These are phyloP conservation scores for Sugiyamaella pinicola DNA, from an alignment of 1,139 yeast species.

Conservation along the genomic window DNA sequence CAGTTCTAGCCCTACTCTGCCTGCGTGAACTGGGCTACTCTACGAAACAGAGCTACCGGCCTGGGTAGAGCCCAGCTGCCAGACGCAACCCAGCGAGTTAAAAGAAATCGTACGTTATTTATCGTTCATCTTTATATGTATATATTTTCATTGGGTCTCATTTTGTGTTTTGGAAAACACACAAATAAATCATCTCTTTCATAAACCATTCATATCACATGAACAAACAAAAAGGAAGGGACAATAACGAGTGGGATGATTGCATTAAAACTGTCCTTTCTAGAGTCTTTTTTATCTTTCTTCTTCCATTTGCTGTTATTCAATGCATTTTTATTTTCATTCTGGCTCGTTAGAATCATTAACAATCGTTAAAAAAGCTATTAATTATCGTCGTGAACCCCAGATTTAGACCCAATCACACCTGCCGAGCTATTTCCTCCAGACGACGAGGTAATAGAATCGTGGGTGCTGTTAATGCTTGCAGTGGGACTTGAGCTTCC, in stretches of 20 bases:
- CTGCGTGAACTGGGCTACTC: no score
- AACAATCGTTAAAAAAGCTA: slow-evolving; percentile 23
- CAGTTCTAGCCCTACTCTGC: neutral
- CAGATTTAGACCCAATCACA: slow-evolving; percentile 31
- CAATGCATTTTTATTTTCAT: slow-evolving; percentile 15
- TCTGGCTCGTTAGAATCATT: slow-evolving; percentile 29
- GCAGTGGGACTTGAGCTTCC: slow-evolving; percentile 24
- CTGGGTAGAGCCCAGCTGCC: neutral
- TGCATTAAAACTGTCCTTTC: no score
- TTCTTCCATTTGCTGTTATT: slow-evolving; percentile 9
- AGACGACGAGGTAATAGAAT: slow-evolving; percentile 17
- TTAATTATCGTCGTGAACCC: slow-evolving; percentile 25
- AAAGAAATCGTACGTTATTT: slow-evolving; percentile 13
- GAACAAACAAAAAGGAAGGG: slow-evolving; percentile 8
- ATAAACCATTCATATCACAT: slow-evolving; percentile 24
- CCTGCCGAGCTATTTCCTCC: slow-evolving; percentile 23
- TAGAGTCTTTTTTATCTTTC: neutral
- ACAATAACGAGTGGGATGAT: neutral
- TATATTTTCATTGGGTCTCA: slow-evolving; percentile 18
- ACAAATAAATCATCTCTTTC: slow-evolving; percentile 22
- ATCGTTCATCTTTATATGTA: slow-evolving; percentile 14
- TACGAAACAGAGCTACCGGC: neutral
- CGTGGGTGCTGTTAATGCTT: slow-evolving; percentile 21
- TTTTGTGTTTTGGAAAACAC: slow-evolving; percentile 10
- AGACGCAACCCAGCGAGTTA: neutral